These are phyloP conservation scores for Capronia epimyces DNA, from an alignment of 2,329 filamentous ascomycete genomes.

Conservation along the genomic window DNA sequence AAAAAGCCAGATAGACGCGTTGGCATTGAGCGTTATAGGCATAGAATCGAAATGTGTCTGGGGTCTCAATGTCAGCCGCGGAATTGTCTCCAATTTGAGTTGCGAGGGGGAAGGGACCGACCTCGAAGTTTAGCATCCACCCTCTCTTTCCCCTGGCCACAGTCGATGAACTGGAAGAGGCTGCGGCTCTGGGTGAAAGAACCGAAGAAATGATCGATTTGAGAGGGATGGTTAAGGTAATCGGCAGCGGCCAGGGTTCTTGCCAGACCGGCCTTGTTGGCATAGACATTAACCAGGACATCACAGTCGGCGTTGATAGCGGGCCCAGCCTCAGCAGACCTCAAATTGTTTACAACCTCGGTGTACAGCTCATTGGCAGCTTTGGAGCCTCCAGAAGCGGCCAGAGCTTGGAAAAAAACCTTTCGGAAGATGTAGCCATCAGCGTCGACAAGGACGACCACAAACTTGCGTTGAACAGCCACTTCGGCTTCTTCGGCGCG, in stretches of 20 bases:
- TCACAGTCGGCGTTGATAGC: conserved; percentile 37
- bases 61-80: not conserved
- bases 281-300: conserved; percentile 53
- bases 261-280: conserved; percentile 51
- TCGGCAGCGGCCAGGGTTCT: conserved; percentile 47
- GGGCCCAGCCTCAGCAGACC: not conserved
- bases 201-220: conserved; percentile 24
- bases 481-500: conserved; percentile 20
- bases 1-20: conserved; percentile 60
- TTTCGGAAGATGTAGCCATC: conserved; percentile 57
- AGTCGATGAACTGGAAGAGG: conserved; percentile 58
- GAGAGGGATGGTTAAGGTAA: conserved; percentile 31
- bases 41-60: conserved; percentile 44
- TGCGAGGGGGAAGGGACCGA: conserved; percentile 25
- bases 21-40: conserved; percentile 57
- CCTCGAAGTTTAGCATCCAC: conserved; percentile 57
- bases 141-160: conserved; percentile 56
- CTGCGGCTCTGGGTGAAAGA: conserved; percentile 38
- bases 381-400: conserved; percentile 48
- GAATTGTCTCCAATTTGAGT: not conserved
- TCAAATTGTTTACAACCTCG: conserved; percentile 19
- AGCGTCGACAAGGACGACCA: conserved; percentile 57
- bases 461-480: conserved; percentile 46
- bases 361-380: conserved; percentile 31
- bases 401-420: conserved; percentile 42